Evolutionary conservation across 2,329 filamentous ascomycete genomes (phyloP), one percentile per base, ranked within the genome.

Genomic region (Xylariaceae sp.): DNA sequence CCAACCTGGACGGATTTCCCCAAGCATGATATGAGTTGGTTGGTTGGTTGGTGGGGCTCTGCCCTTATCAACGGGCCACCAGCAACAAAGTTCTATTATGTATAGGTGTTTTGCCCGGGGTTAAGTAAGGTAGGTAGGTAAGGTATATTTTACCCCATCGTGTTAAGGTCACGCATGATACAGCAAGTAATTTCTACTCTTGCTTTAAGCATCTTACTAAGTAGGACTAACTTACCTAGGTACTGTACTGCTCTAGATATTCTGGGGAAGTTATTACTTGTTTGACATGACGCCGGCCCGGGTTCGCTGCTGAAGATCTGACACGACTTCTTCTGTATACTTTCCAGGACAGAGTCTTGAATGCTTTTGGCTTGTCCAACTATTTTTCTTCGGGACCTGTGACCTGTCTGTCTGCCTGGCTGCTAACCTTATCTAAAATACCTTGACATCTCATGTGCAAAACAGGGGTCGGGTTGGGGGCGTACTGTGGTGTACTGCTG

Each of bases 401-500:
- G 19, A 26, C 19, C 31, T 40, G 17, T 21, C 26, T 7, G 23
- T 18, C 29, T 36, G 18, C 35, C 16, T 38, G 13, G 32, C 14
- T 23, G 31, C n/a, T n/a, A n/a, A n/a, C n/a, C 13, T 31, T 9
- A 8, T 27, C 6, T 27, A 18, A 9, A 32, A 26, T 12, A 24
- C 24, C 28, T 31, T 24, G 31, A 30, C 34, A 31, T 21, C 17
- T 40, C 33, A 36, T n/a, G 35, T 19, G 36, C 16, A 19, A 40
- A 39, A 27, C 34, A 46, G 28, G 37, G 34, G 37, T 34, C 38
- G 38, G 34, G 42, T 41, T 43, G 44, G 43, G 42, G 33, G 45
- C 43, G 46, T 42, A 45, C 41, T 41, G 50, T 44, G 34, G 51
- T 50, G 50, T n/a, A n/a, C n/a, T n/a, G n/a, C n/a, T n/a, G n/a